Percentiles rank a stretch among this genome's conserved stretches.
Evolutionary conservation across 495 filamentous ascomycete species (phyloP).

Genomic region (Podospora australis): DNA sequence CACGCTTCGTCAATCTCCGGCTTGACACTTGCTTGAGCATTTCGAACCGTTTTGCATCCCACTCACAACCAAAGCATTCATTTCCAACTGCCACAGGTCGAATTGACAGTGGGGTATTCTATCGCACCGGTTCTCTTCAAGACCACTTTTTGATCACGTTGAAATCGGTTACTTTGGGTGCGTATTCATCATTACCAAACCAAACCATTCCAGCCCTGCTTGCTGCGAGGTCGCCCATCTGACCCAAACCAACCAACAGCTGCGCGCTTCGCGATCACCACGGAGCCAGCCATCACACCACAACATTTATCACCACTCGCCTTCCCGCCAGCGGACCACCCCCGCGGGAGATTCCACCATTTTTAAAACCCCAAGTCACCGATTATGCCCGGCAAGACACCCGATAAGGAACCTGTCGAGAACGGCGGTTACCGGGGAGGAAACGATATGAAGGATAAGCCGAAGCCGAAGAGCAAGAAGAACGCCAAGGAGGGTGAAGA

Average conservation of each 20-base stretch:
- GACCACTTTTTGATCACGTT: not conserved
- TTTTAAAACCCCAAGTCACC: conserved; percentile 4
- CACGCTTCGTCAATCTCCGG: too few species aligned
- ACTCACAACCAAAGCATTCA: too few species aligned
- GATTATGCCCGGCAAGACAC: conserved; percentile 58
- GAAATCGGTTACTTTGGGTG: not conserved
- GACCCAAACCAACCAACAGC: conserved; percentile 10
- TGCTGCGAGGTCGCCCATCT: conserved; percentile 9
- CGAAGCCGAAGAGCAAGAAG: conserved; percentile 62
- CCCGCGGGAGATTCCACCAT: conserved; percentile 8
- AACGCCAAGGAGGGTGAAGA: conserved; percentile 49
- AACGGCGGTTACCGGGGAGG: conserved; percentile 69
- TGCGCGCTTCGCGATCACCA: conserved; percentile 14
- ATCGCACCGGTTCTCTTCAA: not conserved
- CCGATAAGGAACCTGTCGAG: conserved; percentile 65
- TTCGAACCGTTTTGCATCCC: conserved; percentile 20
- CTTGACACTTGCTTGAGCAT: too few species aligned
- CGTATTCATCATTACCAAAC: too few species aligned
- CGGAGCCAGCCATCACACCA: too few species aligned
- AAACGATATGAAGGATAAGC: conserved; percentile 74
- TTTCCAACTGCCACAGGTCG: too few species aligned
- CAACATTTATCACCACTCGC: conserved; percentile 10
- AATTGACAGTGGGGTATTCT: too few species aligned
- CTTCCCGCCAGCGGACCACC: conserved; percentile 18
- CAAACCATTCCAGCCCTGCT: too few species aligned